phyloP scores from a whole-genome alignment of 1,284 basidiomycete species.

The Grifola frondosa region DNA sequence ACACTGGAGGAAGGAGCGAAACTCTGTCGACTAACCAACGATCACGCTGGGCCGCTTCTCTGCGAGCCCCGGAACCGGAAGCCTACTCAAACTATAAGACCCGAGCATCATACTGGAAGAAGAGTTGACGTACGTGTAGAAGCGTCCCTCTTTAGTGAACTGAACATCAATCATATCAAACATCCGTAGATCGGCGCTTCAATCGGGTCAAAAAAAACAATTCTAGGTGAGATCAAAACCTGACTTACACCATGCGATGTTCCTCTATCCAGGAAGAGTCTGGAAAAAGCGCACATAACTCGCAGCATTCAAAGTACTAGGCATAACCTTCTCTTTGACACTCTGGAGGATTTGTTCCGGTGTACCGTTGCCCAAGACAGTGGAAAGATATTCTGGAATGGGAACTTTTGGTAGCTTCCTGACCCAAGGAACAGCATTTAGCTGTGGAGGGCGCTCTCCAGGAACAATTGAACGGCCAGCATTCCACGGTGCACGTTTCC shows the following conservation, averaged over 20 bases:
- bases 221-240: neutral
- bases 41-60: slow-evolving; percentile 66
- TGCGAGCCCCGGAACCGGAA: slow-evolving; percentile 59
- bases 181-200: slow-evolving; percentile 51
- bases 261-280: slow-evolving; percentile 57
- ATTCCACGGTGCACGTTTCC: slow-evolving; percentile 11
- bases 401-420: slow-evolving; percentile 9
- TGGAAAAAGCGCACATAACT: slow-evolving; percentile 52
- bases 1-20: neutral
- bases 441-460: slow-evolving; percentile 11
- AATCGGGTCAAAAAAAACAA: neutral
- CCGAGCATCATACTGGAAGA: neutral
- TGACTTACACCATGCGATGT: slow-evolving; percentile 51
- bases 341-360: slow-evolving; percentile 9
- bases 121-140: slow-evolving; percentile 44
- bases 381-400: slow-evolving; percentile 7
- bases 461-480: neutral
- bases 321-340: slow-evolving; percentile 37
- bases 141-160: slow-evolving; percentile 33
- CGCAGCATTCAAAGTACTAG: slow-evolving; percentile 34
- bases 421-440: slow-evolving; percentile 12
- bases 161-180: slow-evolving; percentile 52
- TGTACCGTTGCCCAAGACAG: slow-evolving; percentile 13
- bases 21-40: slow-evolving; percentile 41
- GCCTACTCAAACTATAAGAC: slow-evolving; percentile 31